Base-by-base conservation (phyloP, 495 filamentous ascomycete genomes). In the Aspergillus leporis region DNA sequence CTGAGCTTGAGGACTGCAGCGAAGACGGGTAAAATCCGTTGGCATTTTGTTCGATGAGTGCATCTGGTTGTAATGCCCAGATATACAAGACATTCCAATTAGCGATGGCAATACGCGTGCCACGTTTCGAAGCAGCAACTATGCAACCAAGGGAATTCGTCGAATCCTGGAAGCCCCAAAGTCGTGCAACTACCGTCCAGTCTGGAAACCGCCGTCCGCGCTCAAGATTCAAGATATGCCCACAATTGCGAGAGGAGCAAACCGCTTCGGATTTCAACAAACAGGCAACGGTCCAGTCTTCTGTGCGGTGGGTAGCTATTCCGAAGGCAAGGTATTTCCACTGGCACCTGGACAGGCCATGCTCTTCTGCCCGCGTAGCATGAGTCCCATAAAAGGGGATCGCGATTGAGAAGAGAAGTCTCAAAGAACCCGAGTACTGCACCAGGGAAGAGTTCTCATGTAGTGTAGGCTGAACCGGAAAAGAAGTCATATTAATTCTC, bases 51-150 rank as follows among this genome's bases (percentile, higher is more conserved):
- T 66, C 59, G 16, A 75, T 66, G n/a, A 81, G 50, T 48, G 66
- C 61, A 18, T 54, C 56, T 4, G 79, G 79, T 31, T 76, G 66
- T 53, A 81, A 19, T 2, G 74, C 66, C 80, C 80, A 83, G 31
- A 83, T 53, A 19, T 75, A 72, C 13, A 83, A 34, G 1, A 67
- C 68, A 55, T 76, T 74, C 80, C 80, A 83, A 32, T 74, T 75
- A 6, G 73, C 73, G 16, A 77, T 66, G 16, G 78, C 79, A 46
- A 83, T 66, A 1, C 78, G 69, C 32, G 71, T 75, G 6, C 75
- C 74, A 1, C 34, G 47, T 12, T 55, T 61, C 4, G 80, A 81
- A 5, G 72, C 55, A n/a, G 78, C 76, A 25, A 81, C 68, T 28
- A 71, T 66, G 41, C 74, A 75, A 23, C 78, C 79, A 12, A 76